Percentiles rank a stretch among this genome's conserved stretches.
Evolutionary conservation across 2,329 filamentous ascomycete genomes (phyloP).

Genomic region (Aspergillus unguis): DNA sequence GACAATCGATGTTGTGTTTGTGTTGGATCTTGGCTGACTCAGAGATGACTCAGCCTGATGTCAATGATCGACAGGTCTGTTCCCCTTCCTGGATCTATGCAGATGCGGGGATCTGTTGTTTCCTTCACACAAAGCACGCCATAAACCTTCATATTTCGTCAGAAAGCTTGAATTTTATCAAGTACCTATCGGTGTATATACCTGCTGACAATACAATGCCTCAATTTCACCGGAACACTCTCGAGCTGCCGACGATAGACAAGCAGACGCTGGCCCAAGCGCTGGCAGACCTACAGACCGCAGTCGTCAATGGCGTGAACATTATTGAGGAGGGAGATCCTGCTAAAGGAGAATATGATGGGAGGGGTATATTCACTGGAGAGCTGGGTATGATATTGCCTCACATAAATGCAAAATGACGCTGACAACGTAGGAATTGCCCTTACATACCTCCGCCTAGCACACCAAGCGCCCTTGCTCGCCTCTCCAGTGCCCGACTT

Average conservation of each 20-base stretch:
- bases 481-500: slow-evolving; percentile 22
- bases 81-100: too few species aligned
- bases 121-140: too few species aligned
- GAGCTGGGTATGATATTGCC: background rate
- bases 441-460: slow-evolving; percentile 38
- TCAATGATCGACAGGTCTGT: too few species aligned
- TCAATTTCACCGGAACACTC: slow-evolving; percentile 3
- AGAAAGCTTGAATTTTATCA: too few species aligned
- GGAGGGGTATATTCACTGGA: slow-evolving; percentile 3
- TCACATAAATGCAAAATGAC: too few species aligned
- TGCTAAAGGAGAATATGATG: slow-evolving; percentile 1
- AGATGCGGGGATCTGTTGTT: too few species aligned
- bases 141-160: too few species aligned
- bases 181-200: too few species aligned
- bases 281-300: background rate
- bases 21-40: too few species aligned
- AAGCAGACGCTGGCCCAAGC: background rate
- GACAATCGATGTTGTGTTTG: too few species aligned
- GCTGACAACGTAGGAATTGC: slow-evolving; percentile 28
- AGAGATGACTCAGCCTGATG: too few species aligned
- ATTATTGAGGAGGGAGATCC: background rate
- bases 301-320: slow-evolving; percentile 2
- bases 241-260: background rate
- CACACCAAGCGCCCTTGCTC: slow-evolving; percentile 32
- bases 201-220: background rate